These are phyloP conservation scores for Pythium coloratum DNA, from an alignment of 352 stramenopile species.

Conservation along the genomic window DNA sequence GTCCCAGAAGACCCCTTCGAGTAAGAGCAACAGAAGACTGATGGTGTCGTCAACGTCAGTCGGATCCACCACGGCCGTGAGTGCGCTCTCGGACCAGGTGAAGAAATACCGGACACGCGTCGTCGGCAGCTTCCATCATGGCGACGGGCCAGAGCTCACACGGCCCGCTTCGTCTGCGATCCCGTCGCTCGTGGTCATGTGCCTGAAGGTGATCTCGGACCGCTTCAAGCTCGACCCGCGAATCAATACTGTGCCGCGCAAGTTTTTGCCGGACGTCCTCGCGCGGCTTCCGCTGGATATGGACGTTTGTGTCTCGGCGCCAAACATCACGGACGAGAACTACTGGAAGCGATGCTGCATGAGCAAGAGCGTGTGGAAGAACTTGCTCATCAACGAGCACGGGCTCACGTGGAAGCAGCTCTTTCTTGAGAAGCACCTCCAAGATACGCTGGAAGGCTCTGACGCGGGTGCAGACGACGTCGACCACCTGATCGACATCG, in stretches of 20 bases:
- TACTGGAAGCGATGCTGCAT: slow-evolving; percentile 93
- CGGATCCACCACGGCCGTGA: slow-evolving; percentile 59
- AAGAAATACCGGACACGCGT: slow-evolving; percentile 78
- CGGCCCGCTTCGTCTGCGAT: slow-evolving; percentile 27
- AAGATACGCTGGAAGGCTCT: slow-evolving; percentile 82
- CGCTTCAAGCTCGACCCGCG: slow-evolving; percentile 68
- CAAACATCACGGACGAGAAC: slow-evolving; percentile 91
- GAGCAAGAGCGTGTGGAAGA: slow-evolving; percentile 85
- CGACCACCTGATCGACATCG: slow-evolving; percentile 64
- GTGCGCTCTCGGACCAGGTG: slow-evolving; percentile 76
- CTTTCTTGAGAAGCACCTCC: slow-evolving; percentile 80
- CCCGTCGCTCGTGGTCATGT: slow-evolving; percentile 69
- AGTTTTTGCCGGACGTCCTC: slow-evolving; percentile 86
- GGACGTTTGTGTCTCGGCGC: slow-evolving; percentile 73
- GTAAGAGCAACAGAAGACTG: not conserved
- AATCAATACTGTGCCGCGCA: slow-evolving; percentile 68
- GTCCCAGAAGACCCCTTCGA: no score
- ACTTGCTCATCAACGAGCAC: slow-evolving; percentile 89
- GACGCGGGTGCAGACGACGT: slow-evolving; percentile 49
- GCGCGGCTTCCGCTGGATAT: slow-evolving; percentile 78
- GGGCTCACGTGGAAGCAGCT: slow-evolving; percentile 94
- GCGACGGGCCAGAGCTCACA: slow-evolving; percentile 24
- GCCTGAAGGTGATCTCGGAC: slow-evolving; percentile 78
- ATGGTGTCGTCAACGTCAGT: slow-evolving; percentile 71
- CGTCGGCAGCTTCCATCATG: slow-evolving; percentile 38